Conservation (phyloP, 805 yeast species). For the Candida quercuum region DNA sequence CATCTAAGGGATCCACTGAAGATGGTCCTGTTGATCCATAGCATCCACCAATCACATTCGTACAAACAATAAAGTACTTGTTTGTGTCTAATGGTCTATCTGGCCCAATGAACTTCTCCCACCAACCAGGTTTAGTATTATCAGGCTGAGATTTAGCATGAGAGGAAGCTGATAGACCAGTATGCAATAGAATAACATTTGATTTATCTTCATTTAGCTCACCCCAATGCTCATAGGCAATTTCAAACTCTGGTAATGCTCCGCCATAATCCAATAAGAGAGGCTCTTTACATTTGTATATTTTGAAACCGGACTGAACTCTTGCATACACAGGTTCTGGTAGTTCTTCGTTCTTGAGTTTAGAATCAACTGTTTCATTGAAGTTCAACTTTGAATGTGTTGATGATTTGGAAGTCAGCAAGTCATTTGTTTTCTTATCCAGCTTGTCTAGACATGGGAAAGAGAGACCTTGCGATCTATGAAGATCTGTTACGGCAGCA, state of each 20-base stretch:
- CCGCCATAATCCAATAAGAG: constrained; percentile 81
- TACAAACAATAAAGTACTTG: constrained; percentile 77
- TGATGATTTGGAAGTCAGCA: constrained; percentile 8
- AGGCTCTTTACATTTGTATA: constrained; percentile 50
- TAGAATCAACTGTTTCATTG: constrained; percentile 14
- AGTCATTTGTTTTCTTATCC: constrained; percentile 45
- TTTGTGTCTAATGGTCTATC: constrained; percentile 72
- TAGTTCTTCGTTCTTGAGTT: constrained; percentile 39
- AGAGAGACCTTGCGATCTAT: constrained; percentile 52
- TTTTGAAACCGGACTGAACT: constrained; percentile 62
- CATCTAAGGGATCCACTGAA: constrained; percentile 65
- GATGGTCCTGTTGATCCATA: constrained; percentile 95
- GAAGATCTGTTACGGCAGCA: neutral
- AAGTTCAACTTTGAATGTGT: constrained; percentile 7
- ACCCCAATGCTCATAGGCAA: constrained; percentile 97
- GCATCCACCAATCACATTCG: constrained; percentile 92
- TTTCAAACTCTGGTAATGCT: constrained; percentile 59
- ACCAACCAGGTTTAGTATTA: constrained; percentile 82
- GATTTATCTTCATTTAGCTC: constrained; percentile 51
- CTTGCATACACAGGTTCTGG: constrained; percentile 84
- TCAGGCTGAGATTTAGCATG: constrained; percentile 80
- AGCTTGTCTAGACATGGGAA: constrained; percentile 85
- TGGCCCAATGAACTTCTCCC: constrained; percentile 92
- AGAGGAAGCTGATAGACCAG: constrained; percentile 90
- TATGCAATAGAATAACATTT: constrained; percentile 77